Base-by-base conservation (phyloP, 192 early-diverging fungal species). In the Pilaira anomala region DNA sequence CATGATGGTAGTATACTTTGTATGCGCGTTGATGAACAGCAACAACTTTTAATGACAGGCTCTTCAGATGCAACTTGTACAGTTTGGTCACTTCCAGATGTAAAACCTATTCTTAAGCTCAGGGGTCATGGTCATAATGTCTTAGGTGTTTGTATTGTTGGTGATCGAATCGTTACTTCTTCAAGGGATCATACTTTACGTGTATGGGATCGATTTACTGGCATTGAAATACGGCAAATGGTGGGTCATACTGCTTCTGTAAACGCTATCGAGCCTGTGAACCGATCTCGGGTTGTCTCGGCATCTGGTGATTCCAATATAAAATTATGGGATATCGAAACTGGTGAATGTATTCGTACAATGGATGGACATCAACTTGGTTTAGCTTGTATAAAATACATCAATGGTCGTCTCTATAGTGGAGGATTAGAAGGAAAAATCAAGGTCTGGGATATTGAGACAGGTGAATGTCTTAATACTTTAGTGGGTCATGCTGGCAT, bases 111-210 rank as follows among this genome's bases (percentile, higher is more conserved):
- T 3, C 65, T 71, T 21, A 77, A 72, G 0, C 77, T 98, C 16
- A 42, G 66, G 13, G 92, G 91, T n/a, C 95, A 98, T 70, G 54
- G 82, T 0, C 78, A 84, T 0, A 88, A 92, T 12, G 92, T 98
- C 9, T 81, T 95, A 25, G 93, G 93, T 68, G 88, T 96, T 7
- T 87, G 91, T 24, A 92, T 95, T 72, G 77, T 79, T 18, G 68
- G 78, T 28, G 60, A 79, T 21, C 66, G 80, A 39, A 81, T 95
- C 12, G 88, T 96, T 14, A 90, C 86, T 8, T 96, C 94, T 71
- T 95, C 93, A 49, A 94, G 97, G 76, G 97, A 98, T 73, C 87
- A 87, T 39, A 89, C 92, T 0, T 88, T 98, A 46, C 88, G 88
- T 63, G 80, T 97, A 14, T 99, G 97, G 94, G 78, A 85, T 63